Evolutionary conservation across 768 basidiomycete genomes (phyloP), one percentile per base, ranked within the genome.

Genomic region (Ephemerocybe angulata): DNA sequence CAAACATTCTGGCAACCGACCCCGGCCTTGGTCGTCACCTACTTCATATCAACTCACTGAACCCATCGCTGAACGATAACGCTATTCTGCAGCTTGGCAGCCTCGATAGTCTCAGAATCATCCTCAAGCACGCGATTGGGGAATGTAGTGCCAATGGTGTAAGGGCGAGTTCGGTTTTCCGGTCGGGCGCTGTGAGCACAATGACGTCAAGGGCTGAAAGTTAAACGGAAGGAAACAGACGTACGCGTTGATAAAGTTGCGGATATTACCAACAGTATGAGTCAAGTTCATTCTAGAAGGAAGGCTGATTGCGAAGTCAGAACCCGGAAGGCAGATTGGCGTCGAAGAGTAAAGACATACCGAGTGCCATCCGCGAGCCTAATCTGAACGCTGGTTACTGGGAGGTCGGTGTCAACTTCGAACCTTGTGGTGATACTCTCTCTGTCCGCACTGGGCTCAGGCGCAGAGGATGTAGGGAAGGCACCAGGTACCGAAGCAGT

Each of bases 301-400:
- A 65, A 95, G 81, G 63, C 91, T 91, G 56, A 1, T 55, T 28
- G 22, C 27, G 15, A 52, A 21, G 33, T 24, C 42, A 48, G 15
- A 41, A 27, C 22, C 21, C 17, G 53, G 15, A 55, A 43, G 46
- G 12, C 25, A 53, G 22, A 21, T 30, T 30, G 11, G 24, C 33
- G 29, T 48, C n/a, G 44, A 53, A 35, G 21, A 53, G 15, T 50
- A 40, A 58, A 33, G 21, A 62, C 71, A 5, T 59, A 89, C 90
- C 91, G 82, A 17, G 92, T 90, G 8, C 96, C 96, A 70, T 96
- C 94, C 10, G 90, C 91, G 52, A 98, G 65, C 52, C 97, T 78
- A 54, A 98, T 81, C 73, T 98, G 97, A 11, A 98, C 77, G 67
- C 85, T 91, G 38, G 95, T 97, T 44, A 85, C 88, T 4, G 96